phyloP scores from a whole-genome alignment of 495 filamentous ascomycete genomes.

The Penicillium coprophilum region DNA sequence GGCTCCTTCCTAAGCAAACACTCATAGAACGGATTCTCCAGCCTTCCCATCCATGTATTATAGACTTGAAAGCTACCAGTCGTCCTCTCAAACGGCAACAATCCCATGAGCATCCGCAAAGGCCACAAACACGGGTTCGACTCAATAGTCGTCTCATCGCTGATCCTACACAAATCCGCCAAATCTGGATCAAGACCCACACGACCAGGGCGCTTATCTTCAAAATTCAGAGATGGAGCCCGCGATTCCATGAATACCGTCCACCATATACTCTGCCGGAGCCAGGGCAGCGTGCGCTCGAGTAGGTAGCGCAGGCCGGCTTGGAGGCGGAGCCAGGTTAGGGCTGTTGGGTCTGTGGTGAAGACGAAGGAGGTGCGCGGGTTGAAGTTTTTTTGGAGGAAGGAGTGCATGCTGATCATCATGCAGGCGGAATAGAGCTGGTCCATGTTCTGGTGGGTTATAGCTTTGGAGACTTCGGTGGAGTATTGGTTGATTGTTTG shows the following conservation, averaged over 20 bases:
- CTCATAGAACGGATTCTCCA: constrained; percentile 33
- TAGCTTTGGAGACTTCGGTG: constrained; percentile 27
- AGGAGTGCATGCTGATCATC: constrained; percentile 40
- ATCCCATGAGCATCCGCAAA: constrained; percentile 36
- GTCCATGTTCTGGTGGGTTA: constrained; percentile 42
- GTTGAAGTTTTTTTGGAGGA: constrained; percentile 37
- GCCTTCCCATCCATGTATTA: constrained; percentile 38
- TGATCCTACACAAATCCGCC: constrained; percentile 40
- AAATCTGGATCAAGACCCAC: constrained; percentile 37
- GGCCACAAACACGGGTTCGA: constrained; percentile 44
- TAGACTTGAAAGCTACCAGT: constrained; percentile 22
- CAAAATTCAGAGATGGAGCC: constrained; percentile 24
- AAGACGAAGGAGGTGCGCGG: constrained; percentile 47
- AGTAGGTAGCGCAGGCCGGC: constrained; percentile 44
- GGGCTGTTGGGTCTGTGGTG: constrained; percentile 26
- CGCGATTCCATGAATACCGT: constrained; percentile 35
- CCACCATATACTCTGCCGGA: constrained; percentile 43
- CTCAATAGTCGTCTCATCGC: constrained; percentile 35
- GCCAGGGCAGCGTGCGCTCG: constrained; percentile 27
- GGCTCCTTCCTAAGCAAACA: constrained; percentile 40
- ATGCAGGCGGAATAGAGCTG: constrained; percentile 45
- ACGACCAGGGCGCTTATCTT: constrained; percentile 34
- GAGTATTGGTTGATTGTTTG: constrained; percentile 42
- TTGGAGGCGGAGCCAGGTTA: constrained; percentile 47
- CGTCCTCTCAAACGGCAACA: constrained; percentile 26